Evolutionary conservation across 164 flowering plant species (phyloP), one percentile per base, ranked within the genome.

Genomic region (Vitis cinerea): DNA sequence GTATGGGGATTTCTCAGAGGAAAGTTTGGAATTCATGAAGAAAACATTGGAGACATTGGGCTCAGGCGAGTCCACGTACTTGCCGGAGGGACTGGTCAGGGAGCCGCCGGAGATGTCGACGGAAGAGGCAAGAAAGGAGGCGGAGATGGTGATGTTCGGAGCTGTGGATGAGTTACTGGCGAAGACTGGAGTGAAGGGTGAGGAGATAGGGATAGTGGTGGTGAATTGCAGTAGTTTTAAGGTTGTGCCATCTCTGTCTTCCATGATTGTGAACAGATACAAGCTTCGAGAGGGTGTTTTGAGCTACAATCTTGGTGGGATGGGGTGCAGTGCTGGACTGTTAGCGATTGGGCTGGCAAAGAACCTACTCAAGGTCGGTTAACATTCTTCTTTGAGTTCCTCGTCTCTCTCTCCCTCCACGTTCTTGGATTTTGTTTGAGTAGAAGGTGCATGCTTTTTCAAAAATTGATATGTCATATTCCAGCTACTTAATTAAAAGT

Each of bases 301-400:
- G 55, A 74, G 68, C 64, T 81, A 75, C 23, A 74, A 74, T 59
- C 76, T 81, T 66, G 52, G 64, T 27, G 84, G 84, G 8, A 81
- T 81, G 84, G 84, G 84, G 8, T 81, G 84, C 64, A 74, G 75
- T 69, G 78, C 82, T 60, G 78, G 82, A 10, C 65, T 78, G 17
- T 31, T 59, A 3, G 76, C 78, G 6, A 51, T 78, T 9, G 80
- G 70, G 56, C 72, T 81, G 31, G 84, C 82, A 14, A 69, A 78
- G 53, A 70, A 78, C 47, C 75, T 77, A 11, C 81, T 80, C 12
- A 79, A 80, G 79, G 83, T 77, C 1, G 48, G 48, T 30, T 23
- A 1, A 23, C 27, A 23, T n/a, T 17, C 23, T 56, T 56, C 8
- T 56, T 4, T 52, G 55, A 23, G 27, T 23, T 23, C 27, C 27